Percentiles rank a stretch among this genome's conserved stretches.
phyloP scores from a whole-genome alignment of 805 yeast genomes.

The Pichia sporocuriosa region DNA sequence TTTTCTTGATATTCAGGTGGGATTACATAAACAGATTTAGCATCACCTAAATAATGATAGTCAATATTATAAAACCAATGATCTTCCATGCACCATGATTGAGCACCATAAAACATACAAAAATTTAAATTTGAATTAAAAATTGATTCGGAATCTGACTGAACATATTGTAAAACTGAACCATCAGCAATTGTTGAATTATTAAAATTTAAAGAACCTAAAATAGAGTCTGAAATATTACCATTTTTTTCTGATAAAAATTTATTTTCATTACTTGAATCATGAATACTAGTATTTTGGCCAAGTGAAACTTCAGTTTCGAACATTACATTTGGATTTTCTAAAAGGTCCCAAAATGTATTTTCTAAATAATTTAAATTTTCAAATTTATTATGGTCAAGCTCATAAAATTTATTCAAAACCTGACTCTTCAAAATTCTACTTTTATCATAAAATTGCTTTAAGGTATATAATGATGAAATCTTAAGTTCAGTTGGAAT shows the following conservation, averaged over 20 bases:
- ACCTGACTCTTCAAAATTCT: conserved; percentile 32
- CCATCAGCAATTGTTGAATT: conserved; percentile 45
- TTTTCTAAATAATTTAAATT: conserved; percentile 30
- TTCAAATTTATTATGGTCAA: conserved; percentile 11
- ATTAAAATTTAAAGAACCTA: conserved; percentile 51
- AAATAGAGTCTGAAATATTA: conserved; percentile 7
- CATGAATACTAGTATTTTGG: conserved; percentile 33
- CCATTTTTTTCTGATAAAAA: conserved; percentile 14
- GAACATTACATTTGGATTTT: conserved; percentile 24
- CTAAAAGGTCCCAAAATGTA: conserved; percentile 37
- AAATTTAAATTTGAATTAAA: conserved; percentile 40
- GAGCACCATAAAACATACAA: conserved; percentile 47
- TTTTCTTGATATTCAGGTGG: conserved; percentile 47
- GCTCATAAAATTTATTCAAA: conserved; percentile 14
- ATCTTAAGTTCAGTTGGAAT: conserved; percentile 33
- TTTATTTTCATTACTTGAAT: conserved; percentile 29
- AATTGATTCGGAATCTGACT: conserved; percentile 38
- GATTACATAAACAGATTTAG: conserved; percentile 56
- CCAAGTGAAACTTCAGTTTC: conserved; percentile 33
- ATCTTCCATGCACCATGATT: conserved; percentile 56
- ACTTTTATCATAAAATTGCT: conserved; percentile 55
- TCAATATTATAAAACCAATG: conserved; percentile 49
- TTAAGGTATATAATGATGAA: conserved; percentile 47
- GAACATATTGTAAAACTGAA: conserved; percentile 41
- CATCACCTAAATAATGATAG: conserved; percentile 50